Conservation (phyloP, 2,329 filamentous ascomycete genomes). For the Dothistroma septosporum region DNA sequence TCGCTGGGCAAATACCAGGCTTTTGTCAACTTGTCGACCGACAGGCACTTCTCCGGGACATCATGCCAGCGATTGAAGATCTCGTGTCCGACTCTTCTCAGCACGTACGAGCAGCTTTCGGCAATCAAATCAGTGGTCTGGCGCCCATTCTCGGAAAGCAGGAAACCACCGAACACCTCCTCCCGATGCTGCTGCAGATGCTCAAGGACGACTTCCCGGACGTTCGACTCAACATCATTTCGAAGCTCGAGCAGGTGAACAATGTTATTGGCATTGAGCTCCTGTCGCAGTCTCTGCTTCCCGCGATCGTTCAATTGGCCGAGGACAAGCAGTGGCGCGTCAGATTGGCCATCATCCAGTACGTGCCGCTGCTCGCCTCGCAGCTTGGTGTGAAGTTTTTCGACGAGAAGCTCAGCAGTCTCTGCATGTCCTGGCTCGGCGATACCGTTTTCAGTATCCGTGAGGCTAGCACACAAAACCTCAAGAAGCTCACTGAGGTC, state of each 20-base stretch:
- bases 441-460: conserved; percentile 98
- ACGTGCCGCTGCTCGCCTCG: conserved; percentile 91
- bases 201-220: conserved; percentile 99
- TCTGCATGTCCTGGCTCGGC: conserved; percentile 98
- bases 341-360: conserved; percentile 96
- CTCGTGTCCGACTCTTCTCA: conserved; percentile 94
- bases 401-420: conserved; percentile 88
- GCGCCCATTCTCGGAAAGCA: conserved; percentile 97
- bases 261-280: conserved; percentile 98
- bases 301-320: conserved; percentile 93
- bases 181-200: conserved; percentile 99
- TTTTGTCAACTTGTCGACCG: conserved; percentile 90
- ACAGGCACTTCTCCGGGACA: conserved; percentile 83
- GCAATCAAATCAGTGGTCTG: conserved; percentile 93
- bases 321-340: conserved; percentile 99
- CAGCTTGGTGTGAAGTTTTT: conserved; percentile 97
- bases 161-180: conserved; percentile 94
- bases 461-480: conserved; percentile 92
- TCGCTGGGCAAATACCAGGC: conserved; percentile 94
- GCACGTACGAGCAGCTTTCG: conserved; percentile 90
- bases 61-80: conserved; percentile 95
- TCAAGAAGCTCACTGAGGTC: conserved; percentile 97
- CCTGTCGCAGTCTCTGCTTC: conserved; percentile 91
- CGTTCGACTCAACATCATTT: conserved; percentile 97
- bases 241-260: conserved; percentile 98